phyloP scores from a whole-genome alignment of 495 filamentous ascomycete genomes.

The Astrothelium macrocarpum region DNA sequence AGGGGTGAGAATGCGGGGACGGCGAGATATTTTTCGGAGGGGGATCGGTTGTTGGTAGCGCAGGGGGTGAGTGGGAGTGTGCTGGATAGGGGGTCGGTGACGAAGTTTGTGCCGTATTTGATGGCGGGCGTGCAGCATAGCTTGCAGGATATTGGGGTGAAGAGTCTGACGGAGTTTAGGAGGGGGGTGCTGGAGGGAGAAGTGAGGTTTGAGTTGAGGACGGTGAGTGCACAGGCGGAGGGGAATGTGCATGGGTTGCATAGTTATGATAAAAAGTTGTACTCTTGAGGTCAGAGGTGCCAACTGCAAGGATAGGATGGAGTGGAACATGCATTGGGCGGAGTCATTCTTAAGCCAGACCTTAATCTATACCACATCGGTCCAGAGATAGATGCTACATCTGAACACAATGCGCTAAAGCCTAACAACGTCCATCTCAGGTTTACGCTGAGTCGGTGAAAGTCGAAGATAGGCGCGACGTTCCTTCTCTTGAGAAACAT shows the following conservation, averaged over 20 bases:
- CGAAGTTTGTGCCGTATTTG: conserved; percentile 92
- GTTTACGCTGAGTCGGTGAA: neutral
- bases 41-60: conserved; percentile 84
- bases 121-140: conserved; percentile 93
- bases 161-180: conserved; percentile 66
- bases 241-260: conserved; percentile 93
- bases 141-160: conserved; percentile 86
- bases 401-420: too few relatives aligned
- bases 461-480: too few relatives aligned
- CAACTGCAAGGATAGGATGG: neutral
- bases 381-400: too few relatives aligned
- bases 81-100: conserved; percentile 67
- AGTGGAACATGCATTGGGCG: neutral
- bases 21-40: conserved; percentile 97
- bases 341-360: too few relatives aligned
- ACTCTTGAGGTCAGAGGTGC: conserved; percentile 44
- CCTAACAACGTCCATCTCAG: too few relatives aligned
- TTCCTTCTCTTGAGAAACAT: too few relatives aligned
- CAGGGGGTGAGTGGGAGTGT: conserved; percentile 84
- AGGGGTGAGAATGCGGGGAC: conserved; percentile 78
- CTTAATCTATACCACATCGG: too few relatives aligned
- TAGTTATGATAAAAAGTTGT: conserved; percentile 98
- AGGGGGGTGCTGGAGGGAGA: conserved; percentile 62
- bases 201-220: conserved; percentile 88
- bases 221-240: conserved; percentile 88